phyloP scores from a whole-genome alignment of 2,329 filamentous ascomycete species.

The Aspergillus sojae region DNA sequence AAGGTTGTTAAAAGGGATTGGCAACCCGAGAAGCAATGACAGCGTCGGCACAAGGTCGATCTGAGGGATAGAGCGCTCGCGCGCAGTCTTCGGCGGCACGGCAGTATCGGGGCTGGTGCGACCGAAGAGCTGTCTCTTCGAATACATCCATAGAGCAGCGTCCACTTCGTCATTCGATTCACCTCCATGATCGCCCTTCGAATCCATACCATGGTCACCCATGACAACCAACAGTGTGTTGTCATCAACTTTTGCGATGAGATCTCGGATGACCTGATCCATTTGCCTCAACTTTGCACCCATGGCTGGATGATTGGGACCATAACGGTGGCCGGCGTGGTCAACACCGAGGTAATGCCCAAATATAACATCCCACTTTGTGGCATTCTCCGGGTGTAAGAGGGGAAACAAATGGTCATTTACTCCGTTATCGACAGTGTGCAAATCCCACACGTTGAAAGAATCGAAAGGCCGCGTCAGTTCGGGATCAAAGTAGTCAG shows the following conservation, averaged over 20 bases:
- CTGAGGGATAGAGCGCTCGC: conserved; percentile 72
- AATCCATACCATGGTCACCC: conserved; percentile 99
- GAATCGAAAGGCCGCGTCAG: conserved; percentile 91
- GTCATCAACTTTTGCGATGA: conserved; percentile 75
- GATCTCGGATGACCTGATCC: conserved; percentile 74
- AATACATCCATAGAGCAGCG: conserved; percentile 98
- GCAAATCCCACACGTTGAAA: conserved; percentile 97
- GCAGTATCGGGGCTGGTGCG: conserved; percentile 64
- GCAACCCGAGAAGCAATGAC: conserved; percentile 82
- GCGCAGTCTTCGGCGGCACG: conserved; percentile 67
- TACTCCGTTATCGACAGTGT: conserved; percentile 95
- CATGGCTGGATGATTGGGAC: conserved; percentile 91
- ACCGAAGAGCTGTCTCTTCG: conserved; percentile 82
- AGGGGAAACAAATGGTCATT: conserved; percentile 82
- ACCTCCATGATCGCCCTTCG: conserved; percentile 96
- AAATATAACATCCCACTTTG: conserved; percentile 90
- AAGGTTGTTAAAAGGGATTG: conserved; percentile 94
- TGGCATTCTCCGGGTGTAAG: conserved; percentile 64
- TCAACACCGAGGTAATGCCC: conserved; percentile 95
- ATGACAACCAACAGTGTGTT: conserved; percentile 89
- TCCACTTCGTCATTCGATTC: conserved; percentile 96
- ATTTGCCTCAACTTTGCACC: conserved; percentile 87
- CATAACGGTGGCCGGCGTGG: conserved; percentile 94
- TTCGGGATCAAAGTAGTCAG: conserved; percentile 85
- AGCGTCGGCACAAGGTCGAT: conserved; percentile 96